Conservation (phyloP, 495 filamentous ascomycete species). For the Daldinia concentrica region DNA sequence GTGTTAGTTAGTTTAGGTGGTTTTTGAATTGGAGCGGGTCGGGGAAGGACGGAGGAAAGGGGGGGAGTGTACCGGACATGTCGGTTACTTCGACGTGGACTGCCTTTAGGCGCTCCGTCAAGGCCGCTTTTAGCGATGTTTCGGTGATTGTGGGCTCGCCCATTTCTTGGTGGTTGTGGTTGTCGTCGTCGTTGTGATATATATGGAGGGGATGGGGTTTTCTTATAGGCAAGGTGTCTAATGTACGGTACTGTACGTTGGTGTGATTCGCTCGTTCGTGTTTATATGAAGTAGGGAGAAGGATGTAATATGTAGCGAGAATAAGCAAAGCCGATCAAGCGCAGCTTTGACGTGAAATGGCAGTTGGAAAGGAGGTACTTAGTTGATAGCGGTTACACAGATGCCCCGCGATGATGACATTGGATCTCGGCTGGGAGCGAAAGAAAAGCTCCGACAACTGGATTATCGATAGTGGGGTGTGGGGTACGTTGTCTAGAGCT, state of each 20-base stretch:
- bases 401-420: constrained; percentile 43
- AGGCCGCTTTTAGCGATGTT: constrained; percentile 70
- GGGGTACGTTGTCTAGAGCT: not conserved
- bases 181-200: not conserved
- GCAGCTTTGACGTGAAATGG: not conserved
- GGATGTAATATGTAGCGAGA: too few species aligned
- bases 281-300: too few species aligned
- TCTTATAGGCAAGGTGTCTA: not conserved
- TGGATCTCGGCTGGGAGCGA: constrained; percentile 4
- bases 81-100: constrained; percentile 91
- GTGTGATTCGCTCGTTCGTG: too few species aligned
- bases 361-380: not conserved
- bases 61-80: constrained; percentile 75
- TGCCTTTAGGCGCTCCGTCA: constrained; percentile 78
- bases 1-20: constrained; percentile 14
- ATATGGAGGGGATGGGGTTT: not conserved
- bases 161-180: constrained; percentile 50
- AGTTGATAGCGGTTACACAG: not conserved
- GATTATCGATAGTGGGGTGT: constrained; percentile 28
- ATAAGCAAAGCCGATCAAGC: not conserved
- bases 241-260: too few species aligned
- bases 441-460: constrained; percentile 16
- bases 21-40: not conserved
- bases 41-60: constrained; percentile 24
- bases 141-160: constrained; percentile 72